A percentile compares a stretch with the other conserved stretches of the same genome.
Evolutionary conservation across 1,284 basidiomycete species (phyloP).

Genomic region (Anthracocystis setariae): DNA sequence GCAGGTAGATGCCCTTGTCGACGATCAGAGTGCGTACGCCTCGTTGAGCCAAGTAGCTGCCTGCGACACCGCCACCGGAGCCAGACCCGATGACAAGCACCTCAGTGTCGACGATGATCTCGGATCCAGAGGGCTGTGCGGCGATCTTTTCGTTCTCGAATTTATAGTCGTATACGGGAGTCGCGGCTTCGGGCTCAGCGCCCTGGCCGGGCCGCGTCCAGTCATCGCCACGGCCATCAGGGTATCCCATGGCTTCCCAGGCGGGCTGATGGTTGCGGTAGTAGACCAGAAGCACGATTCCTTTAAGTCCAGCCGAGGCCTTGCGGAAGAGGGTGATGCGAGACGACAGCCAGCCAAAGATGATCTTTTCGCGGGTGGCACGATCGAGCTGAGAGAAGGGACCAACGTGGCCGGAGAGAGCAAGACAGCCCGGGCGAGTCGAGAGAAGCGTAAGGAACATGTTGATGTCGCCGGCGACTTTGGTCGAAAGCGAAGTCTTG

Average conservation of each 20-base stretch:
- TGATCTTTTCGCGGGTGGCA: slow-evolving; percentile 33
- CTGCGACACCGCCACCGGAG: slow-evolving; percentile 69
- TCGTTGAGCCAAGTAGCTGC: slow-evolving; percentile 65
- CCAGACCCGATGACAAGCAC: slow-evolving; percentile 70
- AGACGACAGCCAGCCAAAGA: slow-evolving; percentile 54
- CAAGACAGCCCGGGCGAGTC: slow-evolving; percentile 59
- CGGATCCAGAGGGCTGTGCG: slow-evolving; percentile 38
- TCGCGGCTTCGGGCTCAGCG: slow-evolving; percentile 19
- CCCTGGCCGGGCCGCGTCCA: slow-evolving; percentile 48
- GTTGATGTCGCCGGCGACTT: slow-evolving; percentile 49
- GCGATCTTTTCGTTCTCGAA: slow-evolving; percentile 65
- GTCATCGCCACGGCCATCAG: slow-evolving; percentile 52
- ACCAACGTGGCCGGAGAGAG: slow-evolving; percentile 58
- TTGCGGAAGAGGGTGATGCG: slow-evolving; percentile 60
- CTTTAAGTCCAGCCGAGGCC: slow-evolving; percentile 58
- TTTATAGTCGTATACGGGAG: slow-evolving; percentile 52
- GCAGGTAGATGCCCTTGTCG: slow-evolving; percentile 70
- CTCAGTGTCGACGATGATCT: slow-evolving; percentile 62
- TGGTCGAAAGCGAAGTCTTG: slow-evolving; percentile 47
- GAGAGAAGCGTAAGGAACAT: slow-evolving; percentile 56
- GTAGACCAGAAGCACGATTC: slow-evolving; percentile 57
- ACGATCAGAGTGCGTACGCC: slow-evolving; percentile 69
- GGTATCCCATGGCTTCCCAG: slow-evolving; percentile 65
- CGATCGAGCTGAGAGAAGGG: slow-evolving; percentile 57
- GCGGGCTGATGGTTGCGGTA: slow-evolving; percentile 60